Evolutionary conservation across 331 rosid species (phyloP), one percentile per base, ranked within the genome.

Genomic region (Rhamnella rubrinervis): DNA sequence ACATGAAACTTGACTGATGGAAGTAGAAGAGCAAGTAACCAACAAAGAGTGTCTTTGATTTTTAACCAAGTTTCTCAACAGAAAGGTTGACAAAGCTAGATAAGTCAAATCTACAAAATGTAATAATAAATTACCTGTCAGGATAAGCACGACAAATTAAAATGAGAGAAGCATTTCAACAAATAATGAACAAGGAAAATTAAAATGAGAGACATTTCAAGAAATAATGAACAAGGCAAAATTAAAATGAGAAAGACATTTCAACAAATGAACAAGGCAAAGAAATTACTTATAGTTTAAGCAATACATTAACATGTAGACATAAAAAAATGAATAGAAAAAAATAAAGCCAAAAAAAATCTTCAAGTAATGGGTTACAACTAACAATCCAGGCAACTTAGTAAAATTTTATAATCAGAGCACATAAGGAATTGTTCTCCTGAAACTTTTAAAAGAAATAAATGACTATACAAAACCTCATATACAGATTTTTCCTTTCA

Each of bases 1-100:
- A 83, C 84, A 79, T 83, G 84, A 83, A 83, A 82, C 76, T 82
- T 55, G 84, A 68, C 81, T 69, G 72, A 60, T 71, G 73, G 61
- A 71, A 18, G 72, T 65, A 65, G 75, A 65, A 41, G 64, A 68
- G 59, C 77, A 55, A 51, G 80, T 61, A 73, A 79, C 76, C 78
- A 82, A 41, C 66, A 71, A 72, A 37, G 39, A 58, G 47, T 26
- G 5, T 66, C 17, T 52, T 17, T 38, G 23, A 6, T 23, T 23
- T 64, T 16, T 40, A 52, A 66, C 61, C 21, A 60, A 66, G 72
- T 66, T 77, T 68, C 61, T 55, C 53, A 31, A 35, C 57, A 58
- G 35, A 47, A 38, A 4, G 41, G 64, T 12, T 11, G 18, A 37
- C 19, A 15, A 77, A 71, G 18, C 16, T 28, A 26, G n/a, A 21